phyloP scores from a whole-genome alignment of 1,139 yeast species.

The Protomyces pachydermus region DNA sequence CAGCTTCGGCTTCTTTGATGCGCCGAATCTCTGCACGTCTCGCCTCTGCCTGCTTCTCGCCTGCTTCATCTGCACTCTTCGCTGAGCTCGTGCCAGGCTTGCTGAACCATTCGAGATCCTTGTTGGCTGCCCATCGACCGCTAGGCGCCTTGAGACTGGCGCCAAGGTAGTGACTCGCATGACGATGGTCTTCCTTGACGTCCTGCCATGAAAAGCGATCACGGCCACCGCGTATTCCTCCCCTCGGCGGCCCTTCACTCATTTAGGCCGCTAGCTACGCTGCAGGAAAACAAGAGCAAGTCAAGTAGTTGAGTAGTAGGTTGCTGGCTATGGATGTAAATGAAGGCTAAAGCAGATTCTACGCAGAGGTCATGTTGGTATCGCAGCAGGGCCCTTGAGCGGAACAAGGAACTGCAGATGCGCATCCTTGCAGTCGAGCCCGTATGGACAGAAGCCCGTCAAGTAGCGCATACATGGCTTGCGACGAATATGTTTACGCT shows the following conservation, averaged over 20 bases:
- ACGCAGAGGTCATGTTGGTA: background rate
- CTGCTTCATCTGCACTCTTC: constrained; percentile 6
- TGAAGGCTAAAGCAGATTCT: background rate
- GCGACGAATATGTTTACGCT: constrained; percentile 73
- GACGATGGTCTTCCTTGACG: constrained; percentile 35
- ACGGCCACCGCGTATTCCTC: constrained; percentile 37
- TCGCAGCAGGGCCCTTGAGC: constrained; percentile 11
- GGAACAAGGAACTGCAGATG: constrained; percentile 42
- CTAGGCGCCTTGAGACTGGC: constrained; percentile 37
- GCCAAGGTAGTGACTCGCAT: constrained; percentile 37
- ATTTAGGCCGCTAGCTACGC: background rate
- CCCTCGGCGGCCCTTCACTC: constrained; percentile 32
- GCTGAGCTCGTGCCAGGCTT: constrained; percentile 29
- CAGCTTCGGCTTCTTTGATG: constrained; percentile 34
- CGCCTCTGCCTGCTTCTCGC: background rate
- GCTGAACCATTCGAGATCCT: constrained; percentile 36
- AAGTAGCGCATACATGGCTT: constrained; percentile 75
- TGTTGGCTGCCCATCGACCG: constrained; percentile 35
- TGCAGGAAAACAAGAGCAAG: background rate
- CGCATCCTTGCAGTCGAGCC: constrained; percentile 44
- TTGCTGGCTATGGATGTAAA: background rate
- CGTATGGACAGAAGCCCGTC: constrained; percentile 85
- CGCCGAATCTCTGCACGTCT: constrained; percentile 14
- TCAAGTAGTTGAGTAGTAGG: background rate
- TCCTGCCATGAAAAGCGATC: constrained; percentile 37